phyloP scores from a whole-genome alignment of 768 basidiomycete species.

The Tubosaeta brunneosetosa region DNA sequence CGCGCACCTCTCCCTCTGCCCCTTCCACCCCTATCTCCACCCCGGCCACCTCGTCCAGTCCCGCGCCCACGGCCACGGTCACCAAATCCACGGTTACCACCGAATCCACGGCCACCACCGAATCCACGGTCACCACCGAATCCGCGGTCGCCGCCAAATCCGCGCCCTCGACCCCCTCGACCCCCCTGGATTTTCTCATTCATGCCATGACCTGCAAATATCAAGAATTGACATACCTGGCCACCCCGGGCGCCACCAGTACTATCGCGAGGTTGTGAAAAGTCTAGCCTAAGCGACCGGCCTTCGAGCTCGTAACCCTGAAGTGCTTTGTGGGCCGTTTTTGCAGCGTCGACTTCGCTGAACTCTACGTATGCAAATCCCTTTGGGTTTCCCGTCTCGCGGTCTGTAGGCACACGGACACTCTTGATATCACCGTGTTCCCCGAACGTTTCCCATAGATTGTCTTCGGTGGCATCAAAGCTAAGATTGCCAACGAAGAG shows the following conservation, averaged over 20 bases:
- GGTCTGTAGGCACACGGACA: conserved; percentile 88
- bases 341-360: conserved; percentile 71
- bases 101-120: conserved; percentile 16
- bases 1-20: conserved; percentile 41
- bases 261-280: conserved; percentile 73
- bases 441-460: conserved; percentile 84
- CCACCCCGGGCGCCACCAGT: conserved; percentile 50
- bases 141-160: conserved; percentile 18
- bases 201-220: not conserved
- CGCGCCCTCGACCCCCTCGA: conserved; percentile 32
- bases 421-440: conserved; percentile 82
- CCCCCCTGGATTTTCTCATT: conserved; percentile 21
- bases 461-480: conserved; percentile 75
- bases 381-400: conserved; percentile 85
- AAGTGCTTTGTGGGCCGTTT: conserved; percentile 69
- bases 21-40: conserved; percentile 34
- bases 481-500: conserved; percentile 92
- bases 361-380: conserved; percentile 98
- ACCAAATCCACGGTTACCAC: no score
- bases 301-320: conserved; percentile 78
- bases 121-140: conserved; percentile 34
- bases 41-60: conserved; percentile 42
- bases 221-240: conserved; percentile 33
- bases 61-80: conserved; percentile 26
- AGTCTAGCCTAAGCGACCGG: conserved; percentile 77